Percentiles rank a stretch among this genome's conserved stretches.
phyloP scores from a whole-genome alignment of 1,139 yeast genomes.

The Protomyces lactucae-debilis region DNA sequence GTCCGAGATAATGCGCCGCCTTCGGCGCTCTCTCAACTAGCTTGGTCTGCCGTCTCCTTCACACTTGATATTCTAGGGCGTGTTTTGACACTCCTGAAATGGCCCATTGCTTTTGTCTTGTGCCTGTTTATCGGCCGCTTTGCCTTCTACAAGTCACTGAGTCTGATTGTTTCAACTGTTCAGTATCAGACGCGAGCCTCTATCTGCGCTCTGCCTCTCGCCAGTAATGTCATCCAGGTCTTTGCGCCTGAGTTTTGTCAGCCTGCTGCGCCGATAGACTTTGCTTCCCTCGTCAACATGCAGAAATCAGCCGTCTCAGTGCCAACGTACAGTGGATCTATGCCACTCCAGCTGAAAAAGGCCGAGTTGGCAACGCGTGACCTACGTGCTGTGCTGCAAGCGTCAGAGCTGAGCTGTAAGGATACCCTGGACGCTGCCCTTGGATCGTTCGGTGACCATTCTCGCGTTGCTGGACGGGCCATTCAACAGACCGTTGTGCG shows the following conservation, averaged over 20 bases:
- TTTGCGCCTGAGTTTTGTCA: constrained; percentile 9
- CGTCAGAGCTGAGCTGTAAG: constrained; percentile 11
- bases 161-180: neutral
- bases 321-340: neutral
- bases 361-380: constrained; percentile 22
- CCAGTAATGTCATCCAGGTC: neutral
- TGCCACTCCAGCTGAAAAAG: constrained; percentile 21
- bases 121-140: constrained; percentile 8
- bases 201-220: constrained; percentile 14
- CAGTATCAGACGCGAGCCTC: constrained; percentile 4
- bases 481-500: constrained; percentile 20
- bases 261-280: neutral
- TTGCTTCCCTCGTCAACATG: constrained; percentile 7
- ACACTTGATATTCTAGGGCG: neutral
- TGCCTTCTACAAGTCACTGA: constrained; percentile 1
- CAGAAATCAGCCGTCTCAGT: constrained; percentile 14
- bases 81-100: constrained; percentile 10
- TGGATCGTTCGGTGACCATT: constrained; percentile 6
- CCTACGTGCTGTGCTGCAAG: constrained; percentile 9
- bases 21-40: neutral
- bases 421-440: constrained; percentile 18
- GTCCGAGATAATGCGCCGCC: neutral
- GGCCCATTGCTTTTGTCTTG: constrained; percentile 17
- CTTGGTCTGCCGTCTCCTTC: neutral
- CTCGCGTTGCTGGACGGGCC: constrained; percentile 15